phyloP scores from a whole-genome alignment of 805 yeast genomes.

The Blastobotrys chiropterorum region DNA sequence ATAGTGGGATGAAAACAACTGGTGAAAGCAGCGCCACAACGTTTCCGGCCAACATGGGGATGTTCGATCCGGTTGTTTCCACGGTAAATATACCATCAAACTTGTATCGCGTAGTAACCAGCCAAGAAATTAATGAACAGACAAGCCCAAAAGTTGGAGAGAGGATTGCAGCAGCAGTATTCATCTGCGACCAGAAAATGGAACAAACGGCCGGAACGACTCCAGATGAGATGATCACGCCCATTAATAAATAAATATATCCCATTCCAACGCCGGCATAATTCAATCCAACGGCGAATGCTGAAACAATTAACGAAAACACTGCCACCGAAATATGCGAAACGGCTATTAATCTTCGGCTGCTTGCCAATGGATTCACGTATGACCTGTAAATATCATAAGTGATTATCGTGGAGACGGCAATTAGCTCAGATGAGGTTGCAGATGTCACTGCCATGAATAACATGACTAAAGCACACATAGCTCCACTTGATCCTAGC shows the following conservation, averaged over 20 bases:
- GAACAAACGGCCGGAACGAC: conserved; percentile 74
- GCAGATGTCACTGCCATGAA: conserved; percentile 94
- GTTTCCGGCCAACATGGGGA: conserved; percentile 87
- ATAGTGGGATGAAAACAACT: conserved; percentile 53
- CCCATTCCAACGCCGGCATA: conserved; percentile 85
- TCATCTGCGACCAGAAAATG: conserved; percentile 59
- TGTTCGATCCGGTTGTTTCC: conserved; percentile 69
- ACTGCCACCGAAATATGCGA: conserved; percentile 64
- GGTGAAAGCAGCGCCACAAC: conserved; percentile 78
- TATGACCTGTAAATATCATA: conserved; percentile 81
- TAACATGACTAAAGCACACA: conserved; percentile 66
- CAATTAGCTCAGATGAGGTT: conserved; percentile 83
- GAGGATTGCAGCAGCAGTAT: conserved; percentile 57
- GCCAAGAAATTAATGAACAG: conserved; percentile 68
- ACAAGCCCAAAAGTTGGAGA: conserved; percentile 78
- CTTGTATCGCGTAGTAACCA: conserved; percentile 33
- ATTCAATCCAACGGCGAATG: conserved; percentile 73
- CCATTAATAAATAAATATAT: conserved; percentile 81
- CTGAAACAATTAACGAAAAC: conserved; percentile 63
- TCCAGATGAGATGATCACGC: conserved; percentile 80
- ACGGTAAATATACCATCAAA: not conserved
- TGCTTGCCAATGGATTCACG: conserved; percentile 70
- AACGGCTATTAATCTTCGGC: conserved; percentile 60
- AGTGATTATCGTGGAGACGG: conserved; percentile 79
- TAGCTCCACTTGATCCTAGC: conserved; percentile 85